A percentile compares a stretch with the other conserved stretches of the same genome.
phyloP scores from a whole-genome alignment of 257 asterid genomes.

The Galeopsis tetrahit region DNA sequence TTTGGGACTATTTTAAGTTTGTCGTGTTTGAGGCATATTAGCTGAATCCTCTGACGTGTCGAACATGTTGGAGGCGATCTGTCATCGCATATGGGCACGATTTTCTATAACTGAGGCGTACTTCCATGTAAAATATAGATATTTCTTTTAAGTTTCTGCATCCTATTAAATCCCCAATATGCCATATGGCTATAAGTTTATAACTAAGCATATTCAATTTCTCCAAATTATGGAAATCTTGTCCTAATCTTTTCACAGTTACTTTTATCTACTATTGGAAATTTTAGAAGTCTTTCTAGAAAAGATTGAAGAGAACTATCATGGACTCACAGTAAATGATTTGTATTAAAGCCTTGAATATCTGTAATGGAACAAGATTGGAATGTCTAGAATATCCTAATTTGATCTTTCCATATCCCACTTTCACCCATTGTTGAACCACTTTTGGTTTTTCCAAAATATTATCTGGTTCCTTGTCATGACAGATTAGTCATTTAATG shows the following conservation, averaged over 20 bases:
- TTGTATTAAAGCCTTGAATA: neutral
- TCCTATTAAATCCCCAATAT: neutral
- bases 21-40: neutral
- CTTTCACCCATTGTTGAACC: constrained; percentile 9
- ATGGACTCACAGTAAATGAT: neutral
- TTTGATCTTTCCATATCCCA: neutral
- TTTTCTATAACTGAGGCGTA: neutral
- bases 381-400: neutral
- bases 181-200: no score
- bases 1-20: neutral
- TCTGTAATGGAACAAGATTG: neutral
- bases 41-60: neutral
- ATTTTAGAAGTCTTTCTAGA: neutral
- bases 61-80: neutral
- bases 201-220: neutral
- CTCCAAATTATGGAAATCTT: neutral
- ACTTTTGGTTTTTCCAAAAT: neutral
- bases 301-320: constrained; percentile 2
- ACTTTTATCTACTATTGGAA: neutral
- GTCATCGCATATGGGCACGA: neutral
- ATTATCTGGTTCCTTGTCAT: neutral
- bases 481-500: neutral
- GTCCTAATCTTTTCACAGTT: neutral
- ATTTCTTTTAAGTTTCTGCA: neutral
- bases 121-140: neutral